These are phyloP conservation scores for Cordyceps javanica DNA, from an alignment of 2,329 filamentous ascomycete genomes.

Conservation along the genomic window DNA sequence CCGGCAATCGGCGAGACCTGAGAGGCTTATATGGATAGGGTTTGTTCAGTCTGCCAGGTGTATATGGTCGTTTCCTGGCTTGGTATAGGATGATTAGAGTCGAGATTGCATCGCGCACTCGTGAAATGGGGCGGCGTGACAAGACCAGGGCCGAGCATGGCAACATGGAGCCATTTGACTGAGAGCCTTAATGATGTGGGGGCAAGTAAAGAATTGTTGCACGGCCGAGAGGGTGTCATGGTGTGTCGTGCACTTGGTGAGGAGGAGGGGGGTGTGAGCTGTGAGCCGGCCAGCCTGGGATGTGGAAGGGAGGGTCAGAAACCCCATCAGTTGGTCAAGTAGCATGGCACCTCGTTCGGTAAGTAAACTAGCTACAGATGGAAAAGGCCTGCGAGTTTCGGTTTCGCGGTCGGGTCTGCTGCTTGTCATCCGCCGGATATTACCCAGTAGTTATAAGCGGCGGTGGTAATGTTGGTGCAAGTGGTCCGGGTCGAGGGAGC, in stretches of 20 bases:
- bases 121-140: not conserved
- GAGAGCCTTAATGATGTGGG: not conserved
- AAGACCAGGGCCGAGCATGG: not conserved
- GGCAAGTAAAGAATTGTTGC: not conserved
- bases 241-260: not conserved
- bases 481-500: not conserved
- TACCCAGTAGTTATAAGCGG: not conserved
- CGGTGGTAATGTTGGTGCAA: not conserved
- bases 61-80: not conserved
- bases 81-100: conserved; percentile 9
- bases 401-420: too few species aligned
- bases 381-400: not conserved
- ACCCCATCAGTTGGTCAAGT: not conserved
- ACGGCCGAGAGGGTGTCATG: conserved; percentile 2
- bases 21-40: conserved; percentile 1
- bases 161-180: conserved; percentile 4
- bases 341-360: not conserved
- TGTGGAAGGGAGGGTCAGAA: not conserved
- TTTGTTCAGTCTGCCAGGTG: not conserved
- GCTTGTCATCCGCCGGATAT: not conserved
- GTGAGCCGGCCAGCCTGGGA: not conserved
- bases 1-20: conserved; percentile 9
- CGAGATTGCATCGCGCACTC: conserved; percentile 7
- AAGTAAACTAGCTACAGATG: not conserved
- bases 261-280: not conserved